Conservation (phyloP, 495 filamentous ascomycete genomes). For the Penicillium lagena region DNA sequence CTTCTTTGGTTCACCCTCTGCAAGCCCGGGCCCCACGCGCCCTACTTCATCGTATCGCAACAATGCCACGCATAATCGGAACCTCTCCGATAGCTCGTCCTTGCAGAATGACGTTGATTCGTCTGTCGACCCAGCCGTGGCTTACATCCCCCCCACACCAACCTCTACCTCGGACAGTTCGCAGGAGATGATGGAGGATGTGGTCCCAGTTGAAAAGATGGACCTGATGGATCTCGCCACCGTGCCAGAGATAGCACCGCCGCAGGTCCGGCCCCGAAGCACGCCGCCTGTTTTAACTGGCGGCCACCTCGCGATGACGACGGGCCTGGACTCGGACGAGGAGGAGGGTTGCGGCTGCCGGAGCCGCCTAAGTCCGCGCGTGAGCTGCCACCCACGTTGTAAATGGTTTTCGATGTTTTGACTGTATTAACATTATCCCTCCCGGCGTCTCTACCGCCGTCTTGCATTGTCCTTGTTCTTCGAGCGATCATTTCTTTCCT, state of each 20-base stretch:
- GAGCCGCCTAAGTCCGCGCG: slow-evolving; percentile 3
- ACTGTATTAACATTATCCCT: too few relatives aligned
- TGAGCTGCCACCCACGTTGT: slow-evolving; percentile 3
- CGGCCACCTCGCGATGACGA: not conserved
- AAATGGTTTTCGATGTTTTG: not conserved
- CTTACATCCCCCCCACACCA: slow-evolving; percentile 33
- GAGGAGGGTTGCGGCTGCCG: slow-evolving; percentile 4
- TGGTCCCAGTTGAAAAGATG: slow-evolving; percentile 1
- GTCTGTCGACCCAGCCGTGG: slow-evolving; percentile 29
- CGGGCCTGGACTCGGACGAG: slow-evolving; percentile 7
- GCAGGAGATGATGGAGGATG: slow-evolving; percentile 9
- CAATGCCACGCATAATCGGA: slow-evolving; percentile 26
- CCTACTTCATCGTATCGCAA: slow-evolving; percentile 32
- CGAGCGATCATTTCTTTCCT: too few relatives aligned
- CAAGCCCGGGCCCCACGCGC: slow-evolving; percentile 39
- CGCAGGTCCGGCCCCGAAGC: slow-evolving; percentile 28
- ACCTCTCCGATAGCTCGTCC: slow-evolving; percentile 30
- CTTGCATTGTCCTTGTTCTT: too few relatives aligned
- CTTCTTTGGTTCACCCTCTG: slow-evolving; percentile 34
- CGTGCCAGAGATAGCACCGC: not conserved
- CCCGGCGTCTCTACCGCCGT: too few relatives aligned
- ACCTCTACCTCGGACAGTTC: slow-evolving; percentile 37
- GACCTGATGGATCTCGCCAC: slow-evolving; percentile 4
- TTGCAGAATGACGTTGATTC: slow-evolving; percentile 27
- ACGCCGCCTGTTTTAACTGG: slow-evolving; percentile 33